Evolutionary conservation across 1,139 yeast genomes (phyloP).

Genomic region (Scheffersomyces titani): DNA sequence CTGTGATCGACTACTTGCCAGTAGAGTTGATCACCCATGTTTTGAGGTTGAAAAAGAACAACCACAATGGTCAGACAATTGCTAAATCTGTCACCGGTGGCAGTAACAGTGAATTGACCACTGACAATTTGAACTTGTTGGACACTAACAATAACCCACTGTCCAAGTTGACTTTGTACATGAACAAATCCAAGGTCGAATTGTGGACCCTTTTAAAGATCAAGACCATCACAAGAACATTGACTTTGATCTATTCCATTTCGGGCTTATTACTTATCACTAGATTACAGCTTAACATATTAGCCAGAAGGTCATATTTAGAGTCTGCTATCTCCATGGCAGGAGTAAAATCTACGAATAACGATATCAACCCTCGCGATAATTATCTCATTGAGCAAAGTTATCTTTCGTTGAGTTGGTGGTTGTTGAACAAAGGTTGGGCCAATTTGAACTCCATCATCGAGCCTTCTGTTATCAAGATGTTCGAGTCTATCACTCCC

Average conservation of each 20-base stretch:
- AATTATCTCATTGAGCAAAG: conserved; percentile 72
- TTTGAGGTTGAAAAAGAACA: conserved; percentile 59
- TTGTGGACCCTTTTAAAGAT: conserved; percentile 84
- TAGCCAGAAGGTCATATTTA: conserved; percentile 84
- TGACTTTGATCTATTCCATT: conserved; percentile 69
- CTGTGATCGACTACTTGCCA: conserved; percentile 62
- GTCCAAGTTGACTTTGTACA: conserved; percentile 28
- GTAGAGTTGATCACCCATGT: conserved; percentile 77
- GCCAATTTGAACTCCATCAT: conserved; percentile 53
- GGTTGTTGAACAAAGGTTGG: conserved; percentile 92
- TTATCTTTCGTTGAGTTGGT: conserved; percentile 88
- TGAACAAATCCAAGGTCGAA: conserved; percentile 63
- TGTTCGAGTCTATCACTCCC: conserved; percentile 68
- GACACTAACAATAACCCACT: conserved; percentile 26
- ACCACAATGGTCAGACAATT: conserved; percentile 14
- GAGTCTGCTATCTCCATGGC: conserved; percentile 77
- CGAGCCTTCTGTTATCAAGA: conserved; percentile 56
- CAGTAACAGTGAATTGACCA: conserved; percentile 28
- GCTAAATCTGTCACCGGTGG: conserved; percentile 10
- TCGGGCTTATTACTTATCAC: conserved; percentile 75
- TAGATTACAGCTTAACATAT: conserved; percentile 80
- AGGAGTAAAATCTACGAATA: conserved; percentile 24
- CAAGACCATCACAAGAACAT: conserved; percentile 70
- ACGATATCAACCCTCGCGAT: conserved; percentile 22
- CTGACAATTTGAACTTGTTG: conserved; percentile 41